phyloP scores from a whole-genome alignment of 2,329 filamentous ascomycete genomes.

The Graphilbum sp. region DNA sequence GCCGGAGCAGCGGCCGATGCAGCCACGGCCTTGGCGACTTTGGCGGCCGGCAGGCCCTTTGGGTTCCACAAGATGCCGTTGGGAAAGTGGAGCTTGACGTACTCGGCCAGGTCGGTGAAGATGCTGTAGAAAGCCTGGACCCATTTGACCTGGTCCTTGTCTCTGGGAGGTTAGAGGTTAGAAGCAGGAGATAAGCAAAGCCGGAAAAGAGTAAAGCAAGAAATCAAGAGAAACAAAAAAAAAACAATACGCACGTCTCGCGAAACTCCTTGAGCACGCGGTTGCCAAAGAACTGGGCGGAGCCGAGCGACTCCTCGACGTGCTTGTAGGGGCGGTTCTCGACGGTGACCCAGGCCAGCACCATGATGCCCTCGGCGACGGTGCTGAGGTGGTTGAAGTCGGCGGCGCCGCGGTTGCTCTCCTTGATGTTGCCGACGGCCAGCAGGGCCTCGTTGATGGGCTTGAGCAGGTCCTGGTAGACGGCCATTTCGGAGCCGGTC shows the following conservation, averaged over 20 bases:
- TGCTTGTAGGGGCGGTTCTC: constrained; percentile 72
- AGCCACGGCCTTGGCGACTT: constrained; percentile 45
- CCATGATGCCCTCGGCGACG: constrained; percentile 78
- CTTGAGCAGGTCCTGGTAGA: constrained; percentile 64
- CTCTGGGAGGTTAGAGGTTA: constrained; percentile 30
- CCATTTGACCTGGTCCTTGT: constrained; percentile 70
- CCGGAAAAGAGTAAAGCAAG: not conserved
- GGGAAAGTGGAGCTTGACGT: constrained; percentile 69
- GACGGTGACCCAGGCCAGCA: constrained; percentile 79
- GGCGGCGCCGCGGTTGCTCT: constrained; percentile 59
- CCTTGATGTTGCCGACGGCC: constrained; percentile 64
- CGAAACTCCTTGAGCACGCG: constrained; percentile 83
- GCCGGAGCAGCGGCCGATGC: constrained; percentile 28
- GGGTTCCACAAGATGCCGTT: constrained; percentile 78
- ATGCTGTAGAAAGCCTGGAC: constrained; percentile 84
- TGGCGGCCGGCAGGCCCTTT: constrained; percentile 54
- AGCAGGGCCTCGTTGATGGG: constrained; percentile 74
- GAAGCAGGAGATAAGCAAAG: not conserved
- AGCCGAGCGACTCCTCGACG: constrained; percentile 65
- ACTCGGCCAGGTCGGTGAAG: constrained; percentile 68
- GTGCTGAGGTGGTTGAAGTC: constrained; percentile 71
- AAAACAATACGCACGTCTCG: constrained; percentile 31
- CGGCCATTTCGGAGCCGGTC: constrained; percentile 37
- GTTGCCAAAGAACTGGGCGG: constrained; percentile 90
- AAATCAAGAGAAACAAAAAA: not conserved